Percentiles rank a stretch among this genome's conserved stretches.
Conservation (phyloP, 805 yeast genomes). For the Monosporozyma aquatica region DNA sequence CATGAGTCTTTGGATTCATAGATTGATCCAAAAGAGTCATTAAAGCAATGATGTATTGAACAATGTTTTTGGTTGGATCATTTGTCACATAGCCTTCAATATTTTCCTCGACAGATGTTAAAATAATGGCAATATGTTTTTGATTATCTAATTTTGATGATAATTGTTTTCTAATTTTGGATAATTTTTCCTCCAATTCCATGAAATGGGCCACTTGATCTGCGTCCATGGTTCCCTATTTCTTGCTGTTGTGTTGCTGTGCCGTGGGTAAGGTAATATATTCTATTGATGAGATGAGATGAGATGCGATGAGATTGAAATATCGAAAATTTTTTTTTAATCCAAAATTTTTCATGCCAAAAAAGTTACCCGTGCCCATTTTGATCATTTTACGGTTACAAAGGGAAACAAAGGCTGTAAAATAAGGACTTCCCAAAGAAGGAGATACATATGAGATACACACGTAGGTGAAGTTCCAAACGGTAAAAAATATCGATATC, state of each 20-base stretch:
- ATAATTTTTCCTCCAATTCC: slow-evolving; percentile 54
- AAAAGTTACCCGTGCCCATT: no score
- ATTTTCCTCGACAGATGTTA: slow-evolving; percentile 86
- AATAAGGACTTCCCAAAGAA: no score
- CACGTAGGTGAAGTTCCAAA: no score
- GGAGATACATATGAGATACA: no score
- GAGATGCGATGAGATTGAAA: no score
- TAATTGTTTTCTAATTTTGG: slow-evolving; percentile 61
- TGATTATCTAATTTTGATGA: slow-evolving; percentile 81
- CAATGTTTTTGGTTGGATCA: slow-evolving; percentile 49
- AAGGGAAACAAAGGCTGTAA: no score
- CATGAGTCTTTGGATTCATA: slow-evolving; percentile 38
- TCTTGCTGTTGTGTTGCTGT: background rate
- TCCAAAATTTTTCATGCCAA: no score
- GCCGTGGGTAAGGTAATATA: background rate
- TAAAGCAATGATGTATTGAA: slow-evolving; percentile 79
- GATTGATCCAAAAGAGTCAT: slow-evolving; percentile 74
- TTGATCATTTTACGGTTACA: no score
- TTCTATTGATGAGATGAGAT: slow-evolving; percentile 21
- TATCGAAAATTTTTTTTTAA: no score
- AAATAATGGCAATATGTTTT: slow-evolving; percentile 71
- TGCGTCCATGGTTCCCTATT: slow-evolving; percentile 23
- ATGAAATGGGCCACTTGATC: slow-evolving; percentile 30
- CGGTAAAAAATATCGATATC: no score
- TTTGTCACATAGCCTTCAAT: slow-evolving; percentile 47